Base-by-base conservation (phyloP, 2,329 filamentous ascomycete genomes). In the Trichoderma atrobrunneum region DNA sequence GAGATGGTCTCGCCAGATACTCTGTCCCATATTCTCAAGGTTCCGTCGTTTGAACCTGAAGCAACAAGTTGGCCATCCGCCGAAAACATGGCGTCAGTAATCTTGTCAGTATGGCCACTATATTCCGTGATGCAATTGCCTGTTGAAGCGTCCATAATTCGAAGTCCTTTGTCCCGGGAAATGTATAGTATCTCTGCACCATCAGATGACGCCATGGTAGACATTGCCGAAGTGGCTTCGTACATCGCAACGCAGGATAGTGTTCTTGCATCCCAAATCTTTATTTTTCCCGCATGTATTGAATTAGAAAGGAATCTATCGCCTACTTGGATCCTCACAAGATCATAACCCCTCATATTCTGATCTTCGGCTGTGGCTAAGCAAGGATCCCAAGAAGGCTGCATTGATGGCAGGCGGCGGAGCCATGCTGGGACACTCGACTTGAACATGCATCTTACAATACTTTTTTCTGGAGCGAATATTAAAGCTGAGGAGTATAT, bases 401-500 rank as follows among this genome's bases (percentile, higher is more conserved):
- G 54, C 21, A 57, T 51, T 6, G 3, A 3, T 6, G 57, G 57
- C 1, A 59, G 7, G 26, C 6, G 18, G n/a, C n/a, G 8, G 4
- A 79, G 39, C 76, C 76, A 79, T 0, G 24, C 11, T 0, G 73
- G 72, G 21, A 76, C 63, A 7, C 72, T n/a, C 0, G 62, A 30
- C 24, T 51, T 16, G 36, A 77, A 78, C 21, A 32, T 51, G 3
- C 26, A 21, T 32, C 74, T 59, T 1, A 76, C 32, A 3, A 74
- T n/a, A 21, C 78, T 79, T 1, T 57, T 72, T 16, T 64, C 28
- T 3, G 78, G 78, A 1, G 74, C 28, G 43, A 80, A 79, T 0
- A 77, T 32, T 2, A 81, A 56, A 0, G 74, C 75, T 0, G 78
- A 78, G 0, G 57, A 68, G 30, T 80, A 79, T 1, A 78, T 48